Base-by-base conservation (phyloP, 495 filamentous ascomycete genomes). In the Penicillium crystallinum region DNA sequence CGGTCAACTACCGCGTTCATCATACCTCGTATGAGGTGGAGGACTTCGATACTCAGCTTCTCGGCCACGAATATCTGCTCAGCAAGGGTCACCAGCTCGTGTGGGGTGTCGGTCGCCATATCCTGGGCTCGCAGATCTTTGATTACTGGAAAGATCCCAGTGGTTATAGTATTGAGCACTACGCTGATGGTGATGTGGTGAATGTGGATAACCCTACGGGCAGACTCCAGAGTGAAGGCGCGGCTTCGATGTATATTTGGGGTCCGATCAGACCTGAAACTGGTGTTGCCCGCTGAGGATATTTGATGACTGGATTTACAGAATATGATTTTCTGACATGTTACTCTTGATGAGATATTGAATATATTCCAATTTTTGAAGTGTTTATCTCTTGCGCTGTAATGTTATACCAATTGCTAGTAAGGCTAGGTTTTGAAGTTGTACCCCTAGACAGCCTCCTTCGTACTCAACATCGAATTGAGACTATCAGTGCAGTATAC, bases 71-170 rank as follows among this genome's bases (percentile, higher is more conserved):
- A 44, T 88, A 82, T 81, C 74, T 91, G 7, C 72, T 73, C 0
- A 62, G 77, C 52, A 81, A 84, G 63, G 80, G 79, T 1, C 87
- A 87, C 61, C 72, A 77, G 51, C 80, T 78, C 52, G 84, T 84
- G 48, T 91, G 87, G 87, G 87, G 87, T 0, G 79, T 91, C 5
- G 87, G 87, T 11, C 65, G 87, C 21, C 87, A 91, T 65, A 78
- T 89, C 31, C 77, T 90, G 53, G 87, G 86, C 4, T 82, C 77
- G 38, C 86, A 90, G 67, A 84, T 90, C 21, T 89, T 89, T 56
- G 86, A 90, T 63, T 90, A 90, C 64, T 90, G 86, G 85, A 86
- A 56, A 54, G 83, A 87, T 66, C 77, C 80, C 0, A 73, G 68
- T n/a, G 64, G 72, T 0, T 80, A 81, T 56, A 85, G 85, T 59